Evolutionary conservation across 805 yeast species (phyloP), one percentile per base, ranked within the genome.

Genomic region (Komagataella pastoris): DNA sequence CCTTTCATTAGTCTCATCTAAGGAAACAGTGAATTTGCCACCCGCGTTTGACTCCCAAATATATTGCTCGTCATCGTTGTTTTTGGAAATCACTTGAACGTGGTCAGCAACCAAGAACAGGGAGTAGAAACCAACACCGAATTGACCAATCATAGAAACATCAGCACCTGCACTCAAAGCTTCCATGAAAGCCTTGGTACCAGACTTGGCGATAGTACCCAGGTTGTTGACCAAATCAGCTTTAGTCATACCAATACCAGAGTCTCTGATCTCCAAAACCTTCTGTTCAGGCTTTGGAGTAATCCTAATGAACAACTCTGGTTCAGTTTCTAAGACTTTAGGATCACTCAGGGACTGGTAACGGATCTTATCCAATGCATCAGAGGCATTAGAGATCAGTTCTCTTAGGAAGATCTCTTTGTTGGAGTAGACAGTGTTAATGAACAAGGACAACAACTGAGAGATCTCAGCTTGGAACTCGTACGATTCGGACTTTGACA

Each of bases 91-190:
- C 63, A 93, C 99, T 77, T 93, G 97, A 58, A 93, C 99, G 63
- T 81, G 88, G 77, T 93, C 99, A 64, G 99, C 98, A 69, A 93
- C 99, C 77, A 93, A 81, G 87, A 93, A 93, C 61, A 91, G 79
- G 52, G 99, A 93, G 85, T 93, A 93, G 91, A 93, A 93, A 83
- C 99, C 99, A 64, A 93, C 99, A 89, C 99, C 99, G 79, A 93
- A 93, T 78, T 93, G 99, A 81, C 99, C 99, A 76, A 93, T 93
- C 99, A 93, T 93, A 58, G 98, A 90, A 57, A 93, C 97, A 72
- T 93, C 99, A 56, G 99, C 99, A 76, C 99, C 99, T 59, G 97
- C 98, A 59, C 96, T 85, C 60, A 95, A 80, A 60, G 99, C 99
- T 77, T 93, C 99, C 99, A 93, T 93, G 74, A 93, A 93, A 62